Conservation (phyloP, 2,329 filamentous ascomycete species). For the Tricladium varicosporioides region DNA sequence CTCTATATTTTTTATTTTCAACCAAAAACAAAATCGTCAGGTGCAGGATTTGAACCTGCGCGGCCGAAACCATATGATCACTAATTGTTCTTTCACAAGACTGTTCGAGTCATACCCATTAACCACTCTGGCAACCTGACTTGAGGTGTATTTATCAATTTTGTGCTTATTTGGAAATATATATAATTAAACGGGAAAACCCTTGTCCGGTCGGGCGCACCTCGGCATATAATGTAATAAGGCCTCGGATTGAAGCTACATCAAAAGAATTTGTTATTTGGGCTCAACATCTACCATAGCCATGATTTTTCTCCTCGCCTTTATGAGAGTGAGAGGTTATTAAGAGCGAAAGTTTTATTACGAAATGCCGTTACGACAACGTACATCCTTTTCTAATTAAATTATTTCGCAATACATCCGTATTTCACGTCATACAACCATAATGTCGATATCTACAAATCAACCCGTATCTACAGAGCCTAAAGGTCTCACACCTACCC, state of each 20-base stretch:
- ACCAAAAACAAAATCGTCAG: constrained; percentile 18
- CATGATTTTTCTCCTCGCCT: too few relatives aligned
- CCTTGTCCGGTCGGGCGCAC: background rate
- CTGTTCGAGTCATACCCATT: constrained; percentile 36
- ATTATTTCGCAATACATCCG: too few relatives aligned
- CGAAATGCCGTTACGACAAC: too few relatives aligned
- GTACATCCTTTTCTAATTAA: too few relatives aligned
- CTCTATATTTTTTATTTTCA: too few relatives aligned
- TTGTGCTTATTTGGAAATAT: background rate
- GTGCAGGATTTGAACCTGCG: constrained; percentile 37
- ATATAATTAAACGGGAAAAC: background rate
- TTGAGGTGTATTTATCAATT: background rate
- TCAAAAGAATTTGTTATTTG: too few relatives aligned
- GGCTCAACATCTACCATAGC: too few relatives aligned
- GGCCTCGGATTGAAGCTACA: too few relatives aligned
- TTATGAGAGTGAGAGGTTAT: too few relatives aligned
- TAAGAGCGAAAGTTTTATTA: too few relatives aligned
- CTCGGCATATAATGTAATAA: background rate
- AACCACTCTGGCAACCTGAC: constrained; percentile 35
- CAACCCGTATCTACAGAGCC: background rate
- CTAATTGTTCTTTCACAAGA: constrained; percentile 12
- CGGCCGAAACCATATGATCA: constrained; percentile 36
- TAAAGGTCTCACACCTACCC: background rate
- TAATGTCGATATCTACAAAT: background rate
- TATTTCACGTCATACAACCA: too few relatives aligned